Percentiles rank a stretch among this genome's conserved stretches.
Evolutionary conservation across 148 eudicot species (phyloP).

Genomic region (Nepenthes mirabilis): DNA sequence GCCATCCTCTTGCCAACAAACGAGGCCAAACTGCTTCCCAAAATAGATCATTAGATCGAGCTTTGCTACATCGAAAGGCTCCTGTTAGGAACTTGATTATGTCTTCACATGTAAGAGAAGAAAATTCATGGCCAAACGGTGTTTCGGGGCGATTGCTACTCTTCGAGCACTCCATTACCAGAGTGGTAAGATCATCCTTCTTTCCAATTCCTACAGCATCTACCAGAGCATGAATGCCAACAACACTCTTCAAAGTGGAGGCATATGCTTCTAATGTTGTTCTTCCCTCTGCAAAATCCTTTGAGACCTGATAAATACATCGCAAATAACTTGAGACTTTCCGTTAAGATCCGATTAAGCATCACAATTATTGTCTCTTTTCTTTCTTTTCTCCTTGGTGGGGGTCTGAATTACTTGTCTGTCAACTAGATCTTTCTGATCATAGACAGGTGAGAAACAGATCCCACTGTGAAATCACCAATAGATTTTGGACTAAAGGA

Average conservation of each 20-base stretch:
- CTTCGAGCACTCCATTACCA: constrained; percentile 4
- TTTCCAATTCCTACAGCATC: constrained; percentile 22
- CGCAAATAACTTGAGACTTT: constrained; percentile 1
- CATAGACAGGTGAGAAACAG: no score
- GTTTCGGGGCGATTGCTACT: neutral
- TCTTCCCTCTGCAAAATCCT: constrained; percentile 13
- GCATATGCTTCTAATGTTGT: constrained; percentile 14
- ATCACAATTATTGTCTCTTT: no score
- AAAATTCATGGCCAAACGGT: constrained; percentile 11
- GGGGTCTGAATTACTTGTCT: neutral
- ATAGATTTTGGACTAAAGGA: no score
- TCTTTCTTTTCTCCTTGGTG: no score
- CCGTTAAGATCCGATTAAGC: neutral
- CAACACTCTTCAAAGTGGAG: constrained; percentile 8
- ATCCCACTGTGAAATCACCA: no score
- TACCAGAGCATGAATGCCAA: constrained; percentile 13
- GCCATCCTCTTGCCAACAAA: constrained; percentile 33
- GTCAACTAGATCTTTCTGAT: no score
- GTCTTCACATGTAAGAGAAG: constrained; percentile 11
- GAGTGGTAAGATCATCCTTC: constrained; percentile 18
- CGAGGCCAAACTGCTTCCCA: constrained; percentile 42
- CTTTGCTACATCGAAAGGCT: constrained; percentile 17
- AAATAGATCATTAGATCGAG: constrained; percentile 18
- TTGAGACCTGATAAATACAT: constrained; percentile 10
- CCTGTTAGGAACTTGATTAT: constrained; percentile 20